Evolutionary conservation across 2,329 filamentous ascomycete species (phyloP).

Genomic region (Aspergillus sp.): DNA sequence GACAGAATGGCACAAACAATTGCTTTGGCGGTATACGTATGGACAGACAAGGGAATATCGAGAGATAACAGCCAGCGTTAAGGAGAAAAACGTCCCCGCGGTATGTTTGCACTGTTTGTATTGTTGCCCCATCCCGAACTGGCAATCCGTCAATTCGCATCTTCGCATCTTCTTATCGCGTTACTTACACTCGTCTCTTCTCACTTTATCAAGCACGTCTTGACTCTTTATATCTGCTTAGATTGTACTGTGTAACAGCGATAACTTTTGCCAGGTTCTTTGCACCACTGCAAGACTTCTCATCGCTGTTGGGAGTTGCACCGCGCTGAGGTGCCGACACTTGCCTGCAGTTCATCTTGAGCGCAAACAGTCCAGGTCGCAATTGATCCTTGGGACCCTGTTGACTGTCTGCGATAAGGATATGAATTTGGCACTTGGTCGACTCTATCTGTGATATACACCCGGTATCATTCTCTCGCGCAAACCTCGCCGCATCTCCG

Average conservation of each 20-base stretch:
- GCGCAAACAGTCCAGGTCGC: too few species aligned
- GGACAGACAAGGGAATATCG: not conserved
- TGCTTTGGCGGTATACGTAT: not conserved
- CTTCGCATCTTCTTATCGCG: not conserved
- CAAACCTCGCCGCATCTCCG: not conserved
- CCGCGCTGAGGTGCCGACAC: too few species aligned
- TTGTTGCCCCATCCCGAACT: slow-evolving; percentile 11
- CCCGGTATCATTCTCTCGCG: not conserved
- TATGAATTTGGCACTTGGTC: not conserved
- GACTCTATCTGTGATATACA: not conserved
- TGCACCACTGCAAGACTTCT: too few species aligned
- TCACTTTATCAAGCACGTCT: not conserved
- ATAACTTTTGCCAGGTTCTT: too few species aligned
- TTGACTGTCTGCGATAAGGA: too few species aligned
- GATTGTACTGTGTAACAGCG: too few species aligned
- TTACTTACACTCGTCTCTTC: not conserved
- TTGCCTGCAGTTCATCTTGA: too few species aligned
- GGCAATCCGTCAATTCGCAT: slow-evolving; percentile 6
- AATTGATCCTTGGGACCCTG: too few species aligned
- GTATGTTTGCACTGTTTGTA: slow-evolving; percentile 25
- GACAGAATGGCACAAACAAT: not conserved
- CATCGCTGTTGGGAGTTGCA: too few species aligned
- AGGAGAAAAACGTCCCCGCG: slow-evolving; percentile 11
- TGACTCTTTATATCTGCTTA: too few species aligned
- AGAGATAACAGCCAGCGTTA: not conserved